A percentile compares a stretch with the other conserved stretches of the same genome.
Conservation (phyloP, 352 stramenopile species). For the Bremia lactucae region DNA sequence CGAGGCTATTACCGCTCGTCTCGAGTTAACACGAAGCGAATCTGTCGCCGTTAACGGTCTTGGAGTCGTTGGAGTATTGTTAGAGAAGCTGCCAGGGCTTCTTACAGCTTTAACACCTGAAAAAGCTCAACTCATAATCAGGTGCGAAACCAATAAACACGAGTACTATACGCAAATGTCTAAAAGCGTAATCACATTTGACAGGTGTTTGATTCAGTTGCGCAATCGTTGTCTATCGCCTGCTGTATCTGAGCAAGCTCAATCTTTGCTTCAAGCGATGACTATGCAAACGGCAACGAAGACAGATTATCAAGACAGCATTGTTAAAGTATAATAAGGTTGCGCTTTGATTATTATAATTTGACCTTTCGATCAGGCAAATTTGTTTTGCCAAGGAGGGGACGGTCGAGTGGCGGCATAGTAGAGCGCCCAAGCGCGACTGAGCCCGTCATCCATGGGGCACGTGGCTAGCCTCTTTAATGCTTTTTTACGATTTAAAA, state of each 20-base stretch:
- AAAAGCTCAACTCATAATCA: constrained; percentile 21
- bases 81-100: constrained; percentile 37
- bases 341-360: no score
- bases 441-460: constrained; percentile 63
- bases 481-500: constrained; percentile 26
- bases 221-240: constrained; percentile 19
- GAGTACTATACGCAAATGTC: no score
- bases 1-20: constrained; percentile 8
- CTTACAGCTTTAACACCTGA: constrained; percentile 16
- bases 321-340: no score
- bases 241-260: constrained; percentile 29
- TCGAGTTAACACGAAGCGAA: constrained; percentile 18
- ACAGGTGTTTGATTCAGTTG: constrained; percentile 28
- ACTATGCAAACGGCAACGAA: no score
- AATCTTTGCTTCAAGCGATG: constrained; percentile 43
- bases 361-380: background rate
- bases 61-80: constrained; percentile 43
- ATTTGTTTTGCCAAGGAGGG: constrained; percentile 10
- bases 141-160: no score
- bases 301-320: no score
- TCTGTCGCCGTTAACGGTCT: constrained; percentile 39
- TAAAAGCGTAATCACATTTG: no score
- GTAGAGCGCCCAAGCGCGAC: constrained; percentile 55
- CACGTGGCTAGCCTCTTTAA: constrained; percentile 29
- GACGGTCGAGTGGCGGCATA: constrained; percentile 31